Base-by-base conservation (phyloP, 2,329 filamentous ascomycete genomes). In the Dactylellina drechsleri region DNA sequence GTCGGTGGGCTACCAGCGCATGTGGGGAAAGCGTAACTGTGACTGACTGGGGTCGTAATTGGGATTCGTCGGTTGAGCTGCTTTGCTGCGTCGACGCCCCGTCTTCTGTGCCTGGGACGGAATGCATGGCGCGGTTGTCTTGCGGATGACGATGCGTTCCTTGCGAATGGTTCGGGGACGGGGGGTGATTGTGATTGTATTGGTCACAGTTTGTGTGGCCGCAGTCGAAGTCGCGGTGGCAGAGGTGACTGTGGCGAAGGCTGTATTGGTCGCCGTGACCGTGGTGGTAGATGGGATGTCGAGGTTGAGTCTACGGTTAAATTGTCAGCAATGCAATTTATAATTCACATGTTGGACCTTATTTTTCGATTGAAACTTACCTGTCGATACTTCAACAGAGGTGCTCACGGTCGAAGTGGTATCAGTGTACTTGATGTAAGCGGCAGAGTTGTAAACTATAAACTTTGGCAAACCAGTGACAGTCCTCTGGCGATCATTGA, bases 171-270 rank as follows among this genome's bases (percentile, higher is more conserved):
- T 64, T 13, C 23, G 16, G 10, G 57, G 57, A 23, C 45, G 6
- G 31, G 15, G 47, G 13, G 60, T 64, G 10, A 64, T 64, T 31
- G 47, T 64, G 2, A 7, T 18, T 13, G 60, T 64, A 23, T 23
- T 45, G 12, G 41, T 26, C 18, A 45, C n/a, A 8, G 60, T 50
- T 26, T 12, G 36, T 2, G 52, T 40, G 3, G 18, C 20, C 49
- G 13, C n/a, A 23, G 60, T 64, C 3, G 45, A 20, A 7, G 60
- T 64, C 16, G 26, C 20, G 2, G 49, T 54, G 7, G n/a, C 60
- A 41, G 45, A 36, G 2, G 16, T 41, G 4, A 15, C 15, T 16
- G 60, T 64, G 2, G 20, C 18, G n/a, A 40, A 18, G 1, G 2
- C 23, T 2, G 47, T 64, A 16, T 23, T 23, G 23, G 23, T 23